Evolutionary conservation across 2,329 filamentous ascomycete genomes (phyloP).

Genomic region (Aspergillus flavus): DNA sequence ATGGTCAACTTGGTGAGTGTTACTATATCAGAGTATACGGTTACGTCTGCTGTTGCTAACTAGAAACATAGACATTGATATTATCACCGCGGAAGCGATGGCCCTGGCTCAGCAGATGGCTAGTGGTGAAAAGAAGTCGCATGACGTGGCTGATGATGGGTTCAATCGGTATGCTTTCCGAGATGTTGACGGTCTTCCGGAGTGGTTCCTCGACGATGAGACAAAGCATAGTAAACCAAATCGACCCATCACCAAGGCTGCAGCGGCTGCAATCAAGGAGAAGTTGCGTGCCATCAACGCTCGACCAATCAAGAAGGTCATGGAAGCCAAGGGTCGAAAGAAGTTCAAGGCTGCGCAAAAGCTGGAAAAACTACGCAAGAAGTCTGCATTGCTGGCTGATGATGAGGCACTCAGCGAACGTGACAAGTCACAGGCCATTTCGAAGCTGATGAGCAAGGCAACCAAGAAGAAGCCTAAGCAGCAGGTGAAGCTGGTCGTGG

Average conservation of each 20-base stretch:
- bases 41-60: slow-evolving; percentile 22
- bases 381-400: slow-evolving; percentile 84
- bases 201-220: slow-evolving; percentile 98
- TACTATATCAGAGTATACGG: neutral
- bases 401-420: slow-evolving; percentile 94
- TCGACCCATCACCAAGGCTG: slow-evolving; percentile 89
- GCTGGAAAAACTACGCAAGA: slow-evolving; percentile 95
- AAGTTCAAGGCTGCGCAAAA: slow-evolving; percentile 91
- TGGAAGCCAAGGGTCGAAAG: slow-evolving; percentile 93
- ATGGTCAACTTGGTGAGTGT: slow-evolving; percentile 48
- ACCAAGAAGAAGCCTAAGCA: slow-evolving; percentile 83
- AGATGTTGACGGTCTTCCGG: slow-evolving; percentile 86
- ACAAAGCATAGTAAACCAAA: slow-evolving; percentile 77
- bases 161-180: slow-evolving; percentile 94
- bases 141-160: slow-evolving; percentile 83
- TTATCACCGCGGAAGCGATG: slow-evolving; percentile 99
- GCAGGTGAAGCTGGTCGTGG: slow-evolving; percentile 85
- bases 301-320: slow-evolving; percentile 97
- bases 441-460: slow-evolving; percentile 78
- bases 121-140: slow-evolving; percentile 75
- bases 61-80: slow-evolving; percentile 74
- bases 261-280: slow-evolving; percentile 88
- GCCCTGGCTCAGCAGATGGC: slow-evolving; percentile 91
- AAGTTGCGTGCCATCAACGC: slow-evolving; percentile 92
- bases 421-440: slow-evolving; percentile 87